phyloP scores from a whole-genome alignment of 768 basidiomycete genomes.

The Paxillus ammoniavirescens region DNA sequence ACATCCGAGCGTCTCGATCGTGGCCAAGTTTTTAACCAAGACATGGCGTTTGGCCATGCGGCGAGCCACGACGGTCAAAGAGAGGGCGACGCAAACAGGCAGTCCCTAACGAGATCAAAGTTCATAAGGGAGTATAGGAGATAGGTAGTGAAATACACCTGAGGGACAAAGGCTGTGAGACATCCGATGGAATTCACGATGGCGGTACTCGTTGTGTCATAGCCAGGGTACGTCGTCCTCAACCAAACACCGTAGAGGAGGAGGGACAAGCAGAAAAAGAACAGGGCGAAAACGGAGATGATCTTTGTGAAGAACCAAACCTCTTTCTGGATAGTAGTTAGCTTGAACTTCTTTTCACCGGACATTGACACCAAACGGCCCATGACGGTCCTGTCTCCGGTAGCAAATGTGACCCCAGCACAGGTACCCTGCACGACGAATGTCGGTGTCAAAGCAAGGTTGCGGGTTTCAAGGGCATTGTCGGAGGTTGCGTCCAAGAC shows the following conservation, averaged over 20 bases:
- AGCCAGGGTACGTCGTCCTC: slow-evolving; percentile 29
- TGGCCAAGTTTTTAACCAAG: slow-evolving; percentile 48
- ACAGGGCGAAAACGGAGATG: slow-evolving; percentile 40
- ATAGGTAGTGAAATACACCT: slow-evolving; percentile 20
- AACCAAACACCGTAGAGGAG: slow-evolving; percentile 43
- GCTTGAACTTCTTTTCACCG: slow-evolving; percentile 41
- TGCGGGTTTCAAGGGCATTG: slow-evolving; percentile 46
- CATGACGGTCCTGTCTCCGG: slow-evolving; percentile 43
- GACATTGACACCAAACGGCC: slow-evolving; percentile 56
- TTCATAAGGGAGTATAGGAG: background rate
- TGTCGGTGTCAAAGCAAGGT: slow-evolving; percentile 47
- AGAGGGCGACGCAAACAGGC: slow-evolving; percentile 45
- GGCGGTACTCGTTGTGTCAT: slow-evolving; percentile 30
- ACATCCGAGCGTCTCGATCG: slow-evolving; percentile 51
- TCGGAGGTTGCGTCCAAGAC: slow-evolving; percentile 43
- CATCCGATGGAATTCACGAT: slow-evolving; percentile 39
- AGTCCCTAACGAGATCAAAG: slow-evolving; percentile 24
- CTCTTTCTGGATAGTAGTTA: slow-evolving; percentile 47
- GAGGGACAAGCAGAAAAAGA: slow-evolving; percentile 40
- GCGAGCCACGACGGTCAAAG: slow-evolving; percentile 45
- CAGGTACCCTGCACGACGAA: slow-evolving; percentile 41
- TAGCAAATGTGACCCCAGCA: slow-evolving; percentile 39
- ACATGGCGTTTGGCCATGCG: slow-evolving; percentile 48
- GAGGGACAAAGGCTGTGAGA: slow-evolving; percentile 40
- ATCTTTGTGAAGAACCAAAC: slow-evolving; percentile 51